Percentiles rank a stretch among this genome's conserved stretches.
These are phyloP conservation scores for Isatis lusitanica DNA, from an alignment of 441 rosid species.

Conservation along the genomic window DNA sequence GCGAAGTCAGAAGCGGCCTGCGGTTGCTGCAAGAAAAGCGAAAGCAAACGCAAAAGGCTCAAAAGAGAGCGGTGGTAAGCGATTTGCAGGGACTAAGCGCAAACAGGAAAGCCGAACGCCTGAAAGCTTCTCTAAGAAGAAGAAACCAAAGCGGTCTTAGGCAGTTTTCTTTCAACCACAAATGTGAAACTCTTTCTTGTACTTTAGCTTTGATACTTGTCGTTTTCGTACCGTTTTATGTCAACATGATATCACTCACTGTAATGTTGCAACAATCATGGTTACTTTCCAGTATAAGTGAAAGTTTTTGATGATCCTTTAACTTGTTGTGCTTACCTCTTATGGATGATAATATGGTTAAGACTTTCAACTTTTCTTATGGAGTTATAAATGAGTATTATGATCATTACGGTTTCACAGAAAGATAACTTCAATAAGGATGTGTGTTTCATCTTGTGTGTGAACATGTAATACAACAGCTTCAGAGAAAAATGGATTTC, in stretches of 20 bases:
- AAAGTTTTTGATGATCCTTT: slow-evolving; percentile 4
- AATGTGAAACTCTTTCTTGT: slow-evolving; percentile 1
- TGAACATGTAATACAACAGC: too few relatives aligned
- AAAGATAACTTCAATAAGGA: too few relatives aligned
- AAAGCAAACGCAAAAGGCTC: slow-evolving; percentile 48
- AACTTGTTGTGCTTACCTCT: too few relatives aligned
- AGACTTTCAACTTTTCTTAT: too few relatives aligned
- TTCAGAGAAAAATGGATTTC: too few relatives aligned
- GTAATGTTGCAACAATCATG: slow-evolving; percentile 6
- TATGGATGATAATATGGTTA: too few relatives aligned
- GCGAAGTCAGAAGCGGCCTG: slow-evolving; percentile 59
- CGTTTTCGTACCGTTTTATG: background rate
- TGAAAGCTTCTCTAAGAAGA: slow-evolving; percentile 49
- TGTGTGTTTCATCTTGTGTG: too few relatives aligned
- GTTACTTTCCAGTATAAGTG: slow-evolving; percentile 2
- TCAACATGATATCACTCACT: background rate
- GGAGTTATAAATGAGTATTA: too few relatives aligned
- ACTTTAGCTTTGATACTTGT: background rate
- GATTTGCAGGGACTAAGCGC: slow-evolving; percentile 64
- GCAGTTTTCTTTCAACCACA: background rate
- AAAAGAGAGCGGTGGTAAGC: slow-evolving; percentile 40
- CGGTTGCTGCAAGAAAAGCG: slow-evolving; percentile 81
- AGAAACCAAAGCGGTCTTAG: slow-evolving; percentile 53
- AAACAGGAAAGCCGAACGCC: slow-evolving; percentile 67
- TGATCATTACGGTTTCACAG: too few relatives aligned